These are phyloP conservation scores for Botryotinia convoluta DNA, from an alignment of 2,329 filamentous ascomycete genomes.

Conservation along the genomic window DNA sequence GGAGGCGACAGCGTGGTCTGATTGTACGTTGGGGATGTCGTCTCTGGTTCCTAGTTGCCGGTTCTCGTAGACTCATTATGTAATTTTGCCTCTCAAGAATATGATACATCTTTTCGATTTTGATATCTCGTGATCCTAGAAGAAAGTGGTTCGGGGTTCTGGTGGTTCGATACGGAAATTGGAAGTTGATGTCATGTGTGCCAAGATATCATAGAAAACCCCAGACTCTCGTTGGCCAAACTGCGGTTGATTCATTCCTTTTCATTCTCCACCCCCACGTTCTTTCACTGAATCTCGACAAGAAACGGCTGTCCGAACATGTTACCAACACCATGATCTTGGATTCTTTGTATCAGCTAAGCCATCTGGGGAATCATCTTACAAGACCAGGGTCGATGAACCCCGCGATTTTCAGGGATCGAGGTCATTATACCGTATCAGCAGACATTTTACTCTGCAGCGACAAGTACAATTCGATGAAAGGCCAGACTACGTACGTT, in stretches of 20 bases:
- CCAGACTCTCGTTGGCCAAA: conserved; percentile 14
- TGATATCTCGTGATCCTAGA: not conserved
- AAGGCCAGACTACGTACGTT: not conserved
- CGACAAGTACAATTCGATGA: conserved; percentile 4
- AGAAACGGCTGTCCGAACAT: conserved; percentile 5
- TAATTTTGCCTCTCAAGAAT: not conserved
- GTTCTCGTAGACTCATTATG: conserved; percentile 10
- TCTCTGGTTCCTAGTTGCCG: conserved; percentile 4
- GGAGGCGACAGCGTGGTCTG: conserved; percentile 4
- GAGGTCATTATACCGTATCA: conserved; percentile 20
- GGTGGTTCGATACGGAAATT: not conserved
- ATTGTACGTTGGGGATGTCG: conserved; percentile 9
- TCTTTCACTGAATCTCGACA: not conserved
- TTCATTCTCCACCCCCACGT: conserved; percentile 9
- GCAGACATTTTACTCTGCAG: conserved; percentile 19
- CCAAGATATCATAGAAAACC: conserved; percentile 6
- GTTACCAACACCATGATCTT: conserved; percentile 13
- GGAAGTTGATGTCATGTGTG: conserved; percentile 14
- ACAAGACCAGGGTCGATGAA: conserved; percentile 3
- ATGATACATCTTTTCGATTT: not conserved
- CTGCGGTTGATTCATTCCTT: not conserved
- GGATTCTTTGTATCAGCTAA: conserved; percentile 11
- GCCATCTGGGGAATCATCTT: conserved; percentile 10
- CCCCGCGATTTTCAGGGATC: conserved; percentile 15
- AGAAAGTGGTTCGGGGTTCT: not conserved